A percentile compares a stretch with the other conserved stretches of the same genome.
phyloP scores from a whole-genome alignment of 345 rosid species.

The Toxicodendron radicans region DNA sequence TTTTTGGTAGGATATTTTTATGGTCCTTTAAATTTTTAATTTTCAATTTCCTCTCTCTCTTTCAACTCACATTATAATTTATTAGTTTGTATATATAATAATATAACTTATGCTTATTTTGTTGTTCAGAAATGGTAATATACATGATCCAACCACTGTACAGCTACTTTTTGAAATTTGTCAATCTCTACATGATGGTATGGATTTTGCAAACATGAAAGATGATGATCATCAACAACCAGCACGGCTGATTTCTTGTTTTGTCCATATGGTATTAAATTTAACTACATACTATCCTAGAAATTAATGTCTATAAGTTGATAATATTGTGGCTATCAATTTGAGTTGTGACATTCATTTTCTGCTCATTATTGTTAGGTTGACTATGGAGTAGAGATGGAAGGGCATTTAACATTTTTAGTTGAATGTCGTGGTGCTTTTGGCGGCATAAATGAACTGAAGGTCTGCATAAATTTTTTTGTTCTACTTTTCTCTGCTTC shows the following conservation, averaged over 20 bases:
- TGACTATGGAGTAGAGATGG: constrained; percentile 66
- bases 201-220: constrained; percentile 55
- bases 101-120: constrained; percentile 16
- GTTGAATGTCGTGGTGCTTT: constrained; percentile 85
- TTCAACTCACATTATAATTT: neutral
- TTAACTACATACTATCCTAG: constrained; percentile 11
- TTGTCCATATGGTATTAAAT: constrained; percentile 65
- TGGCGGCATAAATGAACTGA: constrained; percentile 59
- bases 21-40: neutral
- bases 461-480: constrained; percentile 45
- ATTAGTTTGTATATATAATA: constrained; percentile 6
- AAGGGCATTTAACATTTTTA: constrained; percentile 71
- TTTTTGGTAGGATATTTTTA: neutral
- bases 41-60: neutral
- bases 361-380: constrained; percentile 52
- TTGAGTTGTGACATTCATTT: constrained; percentile 20
- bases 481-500: neutral
- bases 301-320: neutral
- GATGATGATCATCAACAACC: constrained; percentile 70
- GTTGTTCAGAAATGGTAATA: constrained; percentile 57
- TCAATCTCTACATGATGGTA: constrained; percentile 60
- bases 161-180: constrained; percentile 77
- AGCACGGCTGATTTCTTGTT: constrained; percentile 60
- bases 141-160: constrained; percentile 56
- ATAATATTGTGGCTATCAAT: constrained; percentile 4